phyloP scores from a whole-genome alignment of 1,284 basidiomycete genomes.

The Pseudozyma tsukubaensis region DNA sequence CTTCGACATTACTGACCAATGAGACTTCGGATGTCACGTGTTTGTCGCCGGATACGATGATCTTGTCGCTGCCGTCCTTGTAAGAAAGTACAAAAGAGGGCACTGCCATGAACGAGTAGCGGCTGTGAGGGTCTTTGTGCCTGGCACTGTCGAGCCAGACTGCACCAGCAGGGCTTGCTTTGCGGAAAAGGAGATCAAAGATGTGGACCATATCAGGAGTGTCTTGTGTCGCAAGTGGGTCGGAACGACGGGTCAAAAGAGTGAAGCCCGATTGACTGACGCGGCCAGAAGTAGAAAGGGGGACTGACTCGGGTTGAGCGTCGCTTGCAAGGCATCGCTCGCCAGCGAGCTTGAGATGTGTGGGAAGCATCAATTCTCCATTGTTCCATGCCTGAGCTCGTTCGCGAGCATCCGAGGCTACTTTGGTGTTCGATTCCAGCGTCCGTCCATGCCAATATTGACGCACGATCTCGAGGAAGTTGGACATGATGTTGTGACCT shows the following conservation, averaged over 20 bases:
- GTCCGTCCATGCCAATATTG: constrained; percentile 42
- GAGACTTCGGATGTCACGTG: not conserved
- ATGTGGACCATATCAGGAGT: constrained; percentile 61
- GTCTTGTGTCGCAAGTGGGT: constrained; percentile 33
- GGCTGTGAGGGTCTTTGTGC: constrained; percentile 42
- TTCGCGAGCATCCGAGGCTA: constrained; percentile 11
- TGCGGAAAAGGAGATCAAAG: constrained; percentile 69
- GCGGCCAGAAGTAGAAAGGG: not conserved
- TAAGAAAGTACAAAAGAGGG: constrained; percentile 63
- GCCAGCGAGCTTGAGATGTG: constrained; percentile 26
- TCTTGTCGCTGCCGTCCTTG: constrained; percentile 12
- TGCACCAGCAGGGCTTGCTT: constrained; percentile 66
- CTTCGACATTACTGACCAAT: not conserved
- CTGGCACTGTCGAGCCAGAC: constrained; percentile 72
- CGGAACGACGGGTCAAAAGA: constrained; percentile 14
- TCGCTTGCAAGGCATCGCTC: constrained; percentile 34
- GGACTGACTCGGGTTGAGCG: not conserved
- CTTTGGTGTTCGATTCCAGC: not conserved
- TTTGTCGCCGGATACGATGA: constrained; percentile 25
- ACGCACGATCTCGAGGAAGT: constrained; percentile 55
- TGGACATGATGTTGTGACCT: constrained; percentile 54
- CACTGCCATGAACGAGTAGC: constrained; percentile 62
- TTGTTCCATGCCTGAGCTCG: constrained; percentile 20
- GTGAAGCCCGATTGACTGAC: not conserved
- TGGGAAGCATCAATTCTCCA: constrained; percentile 14